phyloP scores from a whole-genome alignment of 2,329 filamentous ascomycete species.

The Trematosphaeria pertusa region DNA sequence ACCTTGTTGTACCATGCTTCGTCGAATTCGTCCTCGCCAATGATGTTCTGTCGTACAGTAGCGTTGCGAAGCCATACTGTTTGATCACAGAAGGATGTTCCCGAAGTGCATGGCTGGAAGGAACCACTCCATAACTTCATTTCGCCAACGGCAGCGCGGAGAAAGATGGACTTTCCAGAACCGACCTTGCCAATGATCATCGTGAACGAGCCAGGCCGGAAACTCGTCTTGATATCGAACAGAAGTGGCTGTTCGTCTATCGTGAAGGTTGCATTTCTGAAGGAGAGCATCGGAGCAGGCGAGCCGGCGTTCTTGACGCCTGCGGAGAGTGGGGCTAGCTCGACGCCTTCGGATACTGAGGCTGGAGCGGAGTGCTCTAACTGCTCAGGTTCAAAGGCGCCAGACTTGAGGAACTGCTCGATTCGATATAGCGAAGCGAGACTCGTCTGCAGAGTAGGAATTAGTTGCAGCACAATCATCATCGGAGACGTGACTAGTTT shows the following conservation, averaged over 20 bases:
- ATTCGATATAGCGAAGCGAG: constrained; percentile 24
- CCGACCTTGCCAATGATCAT: constrained; percentile 23
- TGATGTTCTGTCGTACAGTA: constrained; percentile 34
- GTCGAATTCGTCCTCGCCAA: constrained; percentile 27
- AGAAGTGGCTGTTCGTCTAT: constrained; percentile 13
- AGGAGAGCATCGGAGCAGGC: neutral
- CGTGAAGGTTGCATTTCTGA: constrained; percentile 7
- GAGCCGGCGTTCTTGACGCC: neutral
- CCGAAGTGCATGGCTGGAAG: constrained; percentile 9
- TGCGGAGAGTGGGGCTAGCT: neutral
- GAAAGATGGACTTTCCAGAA: constrained; percentile 46
- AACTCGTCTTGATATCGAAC: constrained; percentile 7
- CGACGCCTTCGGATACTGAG: neutral
- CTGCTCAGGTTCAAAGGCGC: neutral
- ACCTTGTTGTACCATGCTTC: constrained; percentile 32
- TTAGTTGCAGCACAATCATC: constrained; percentile 21
- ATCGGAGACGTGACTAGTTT: constrained; percentile 33
- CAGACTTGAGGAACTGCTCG: constrained; percentile 3
- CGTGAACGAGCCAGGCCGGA: constrained; percentile 7
- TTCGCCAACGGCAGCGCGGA: constrained; percentile 24
- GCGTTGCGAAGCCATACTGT: constrained; percentile 34
- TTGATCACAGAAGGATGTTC: constrained; percentile 38
- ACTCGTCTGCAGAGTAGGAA: constrained; percentile 21
- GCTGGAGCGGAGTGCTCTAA: neutral
- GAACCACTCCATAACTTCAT: constrained; percentile 15